Percentiles rank a stretch among this genome's conserved stretches.
phyloP scores from a whole-genome alignment of 2,329 filamentous ascomycete genomes.

The Fusarium lyarnte region DNA sequence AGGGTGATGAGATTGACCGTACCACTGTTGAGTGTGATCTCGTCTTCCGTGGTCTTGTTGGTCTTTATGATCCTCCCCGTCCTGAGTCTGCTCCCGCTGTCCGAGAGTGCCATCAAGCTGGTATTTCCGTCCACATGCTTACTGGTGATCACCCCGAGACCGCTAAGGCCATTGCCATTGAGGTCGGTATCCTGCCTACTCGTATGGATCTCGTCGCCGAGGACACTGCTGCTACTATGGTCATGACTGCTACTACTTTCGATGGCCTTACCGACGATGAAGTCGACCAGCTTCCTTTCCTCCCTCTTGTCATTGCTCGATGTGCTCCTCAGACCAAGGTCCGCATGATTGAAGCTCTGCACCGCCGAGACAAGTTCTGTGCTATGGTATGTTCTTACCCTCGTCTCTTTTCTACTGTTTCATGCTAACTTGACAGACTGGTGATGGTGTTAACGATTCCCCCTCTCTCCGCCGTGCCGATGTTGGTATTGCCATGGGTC shows the following conservation, averaged over 20 bases:
- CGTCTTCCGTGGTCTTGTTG: conserved; percentile 72
- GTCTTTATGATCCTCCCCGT: conserved; percentile 77
- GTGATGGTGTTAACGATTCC: conserved; percentile 79
- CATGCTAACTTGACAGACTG: conserved; percentile 56
- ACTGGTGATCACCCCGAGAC: conserved; percentile 74
- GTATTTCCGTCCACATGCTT: conserved; percentile 74
- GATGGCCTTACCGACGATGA: conserved; percentile 70
- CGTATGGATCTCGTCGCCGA: conserved; percentile 60
- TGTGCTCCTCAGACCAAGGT: conserved; percentile 78
- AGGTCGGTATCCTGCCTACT: conserved; percentile 67
- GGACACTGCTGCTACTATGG: conserved; percentile 66
- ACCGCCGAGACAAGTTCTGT: conserved; percentile 70
- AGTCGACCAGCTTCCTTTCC: conserved; percentile 70
- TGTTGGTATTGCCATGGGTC: conserved; percentile 76
- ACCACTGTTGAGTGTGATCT: conserved; percentile 67
- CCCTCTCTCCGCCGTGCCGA: conserved; percentile 76
- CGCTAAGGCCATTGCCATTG: conserved; percentile 68
- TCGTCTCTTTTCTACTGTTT: neutral
- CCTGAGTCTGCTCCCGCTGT: conserved; percentile 71
- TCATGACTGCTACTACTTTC: conserved; percentile 72
- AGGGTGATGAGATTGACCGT: conserved; percentile 59
- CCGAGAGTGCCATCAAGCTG: conserved; percentile 66
- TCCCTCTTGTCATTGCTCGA: conserved; percentile 75
- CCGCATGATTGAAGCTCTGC: conserved; percentile 77
- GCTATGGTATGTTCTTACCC: conserved; percentile 62